These are phyloP conservation scores for Microcyclosporella mali DNA, from an alignment of 2,329 filamentous ascomycete species.

Conservation along the genomic window DNA sequence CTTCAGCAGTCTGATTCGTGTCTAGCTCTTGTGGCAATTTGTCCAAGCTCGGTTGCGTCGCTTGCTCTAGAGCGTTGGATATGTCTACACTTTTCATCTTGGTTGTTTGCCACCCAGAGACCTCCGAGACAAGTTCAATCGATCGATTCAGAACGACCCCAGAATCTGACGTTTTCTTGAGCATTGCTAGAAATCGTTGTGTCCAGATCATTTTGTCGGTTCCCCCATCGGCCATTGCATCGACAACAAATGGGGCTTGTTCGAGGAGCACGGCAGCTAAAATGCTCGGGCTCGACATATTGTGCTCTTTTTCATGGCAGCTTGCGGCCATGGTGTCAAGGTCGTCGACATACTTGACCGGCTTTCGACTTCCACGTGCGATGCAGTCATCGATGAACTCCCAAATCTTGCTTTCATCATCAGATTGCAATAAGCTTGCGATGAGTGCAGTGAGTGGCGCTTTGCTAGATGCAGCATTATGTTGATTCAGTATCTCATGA, in stretches of 20 bases:
- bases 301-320: conserved; percentile 27
- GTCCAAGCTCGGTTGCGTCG: neutral
- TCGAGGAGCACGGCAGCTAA: conserved; percentile 66
- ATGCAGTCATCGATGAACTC: conserved; percentile 78
- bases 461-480: conserved; percentile 21
- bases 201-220: conserved; percentile 18
- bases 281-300: conserved; percentile 48
- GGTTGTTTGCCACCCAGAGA: conserved; percentile 1
- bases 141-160: conserved; percentile 6
- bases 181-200: conserved; percentile 15
- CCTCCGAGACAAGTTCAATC: neutral
- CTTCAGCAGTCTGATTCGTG: neutral
- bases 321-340: conserved; percentile 43
- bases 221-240: conserved; percentile 8
- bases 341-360: conserved; percentile 76
- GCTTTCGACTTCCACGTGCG: conserved; percentile 65
- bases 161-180: conserved; percentile 10
- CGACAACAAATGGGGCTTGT: conserved; percentile 61
- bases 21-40: neutral
- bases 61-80: neutral
- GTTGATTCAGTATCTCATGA: conserved; percentile 56
- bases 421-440: conserved; percentile 36
- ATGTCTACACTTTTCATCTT: conserved; percentile 2
- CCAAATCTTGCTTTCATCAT: conserved; percentile 45
- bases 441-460: conserved; percentile 41